Evolutionary conservation across 179 eudicot species (phyloP), one percentile per base, ranked within the genome.

Genomic region (Sideroxylon spinosum): DNA sequence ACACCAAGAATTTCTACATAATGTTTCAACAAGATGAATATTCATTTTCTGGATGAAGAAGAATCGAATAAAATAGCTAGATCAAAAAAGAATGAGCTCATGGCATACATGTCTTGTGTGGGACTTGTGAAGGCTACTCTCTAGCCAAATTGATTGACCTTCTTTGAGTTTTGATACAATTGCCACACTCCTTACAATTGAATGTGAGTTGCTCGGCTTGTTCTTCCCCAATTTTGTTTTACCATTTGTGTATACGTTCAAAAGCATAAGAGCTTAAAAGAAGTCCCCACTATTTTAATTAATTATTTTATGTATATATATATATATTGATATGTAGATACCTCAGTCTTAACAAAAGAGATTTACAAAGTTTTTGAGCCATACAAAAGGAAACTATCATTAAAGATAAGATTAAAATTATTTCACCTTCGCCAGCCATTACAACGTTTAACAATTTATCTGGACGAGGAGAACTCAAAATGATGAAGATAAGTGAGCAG

Each of bases 371-470:
- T 22, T 29, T 32, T 1, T 67, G 20, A 67, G 13, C 28, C 25
- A 14, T 2, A 49, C 20, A 28, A 46, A 50, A 75, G 70, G 56
- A 20, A 25, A 70, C 16, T 22, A 37, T 16, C 13, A 9, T 16
- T 52, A 57, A 50, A 55, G 60, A 22, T 32, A 8, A 68, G 48
- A 46, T 67, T 48, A 16, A 57, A 10, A 53, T 9, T 62, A 10
- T 67, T 85, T 79, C 61, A 92, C 98, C 98, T 80, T 97, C 97
- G 78, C 99, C 98, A 61, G 97, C 97, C 82, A 96, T 90, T 1
- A 96, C 91, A 73, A 96, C 76, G 50, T 91, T 86, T 63, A 96
- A 83, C 9, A 97, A 97, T 81, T 91, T 96, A 46, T 81, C 77
- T 48, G 98, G 98, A 60, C 97, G 94, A 11, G 95, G 86, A 63